A percentile compares a stretch with the other conserved stretches of the same genome.
Conservation (phyloP, 192 early-diverging fungal species). For the Mortierella antarctica region DNA sequence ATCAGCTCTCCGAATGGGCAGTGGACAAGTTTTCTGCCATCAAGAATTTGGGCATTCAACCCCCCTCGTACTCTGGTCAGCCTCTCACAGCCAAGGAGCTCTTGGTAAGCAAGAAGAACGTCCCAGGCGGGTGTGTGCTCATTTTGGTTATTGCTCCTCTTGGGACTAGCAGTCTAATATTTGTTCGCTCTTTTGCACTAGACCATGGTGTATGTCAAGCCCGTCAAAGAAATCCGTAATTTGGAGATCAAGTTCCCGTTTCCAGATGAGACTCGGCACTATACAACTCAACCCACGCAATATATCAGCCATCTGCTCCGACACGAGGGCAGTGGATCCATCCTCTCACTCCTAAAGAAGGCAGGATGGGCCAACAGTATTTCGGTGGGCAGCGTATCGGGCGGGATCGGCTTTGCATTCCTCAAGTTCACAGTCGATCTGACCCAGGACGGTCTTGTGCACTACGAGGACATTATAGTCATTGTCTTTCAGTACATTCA, state of each 20-base stretch:
- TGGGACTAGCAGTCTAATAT: not conserved
- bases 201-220: constrained; percentile 65
- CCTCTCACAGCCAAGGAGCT: constrained; percentile 77
- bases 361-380: constrained; percentile 85
- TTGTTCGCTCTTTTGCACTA: not conserved
- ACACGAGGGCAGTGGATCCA: constrained; percentile 86
- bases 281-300: constrained; percentile 66
- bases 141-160: not conserved
- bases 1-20: constrained; percentile 79
- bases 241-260: constrained; percentile 84
- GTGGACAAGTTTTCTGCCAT: constrained; percentile 82
- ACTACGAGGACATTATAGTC: constrained; percentile 81
- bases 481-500: constrained; percentile 89
- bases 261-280: constrained; percentile 71
- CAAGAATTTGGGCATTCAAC: constrained; percentile 69
- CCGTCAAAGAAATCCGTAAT: constrained; percentile 75
- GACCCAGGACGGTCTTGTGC: constrained; percentile 77
- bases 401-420: constrained; percentile 67
- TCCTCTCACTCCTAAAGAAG: constrained; percentile 81
- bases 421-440: constrained; percentile 83
- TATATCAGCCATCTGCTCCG: constrained; percentile 89
- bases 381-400: constrained; percentile 58
- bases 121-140: not conserved
- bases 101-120: constrained; percentile 26
- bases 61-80: constrained; percentile 74